Base-by-base conservation (phyloP, 495 filamentous ascomycete genomes). In the Aspergillus mulundensis region DNA sequence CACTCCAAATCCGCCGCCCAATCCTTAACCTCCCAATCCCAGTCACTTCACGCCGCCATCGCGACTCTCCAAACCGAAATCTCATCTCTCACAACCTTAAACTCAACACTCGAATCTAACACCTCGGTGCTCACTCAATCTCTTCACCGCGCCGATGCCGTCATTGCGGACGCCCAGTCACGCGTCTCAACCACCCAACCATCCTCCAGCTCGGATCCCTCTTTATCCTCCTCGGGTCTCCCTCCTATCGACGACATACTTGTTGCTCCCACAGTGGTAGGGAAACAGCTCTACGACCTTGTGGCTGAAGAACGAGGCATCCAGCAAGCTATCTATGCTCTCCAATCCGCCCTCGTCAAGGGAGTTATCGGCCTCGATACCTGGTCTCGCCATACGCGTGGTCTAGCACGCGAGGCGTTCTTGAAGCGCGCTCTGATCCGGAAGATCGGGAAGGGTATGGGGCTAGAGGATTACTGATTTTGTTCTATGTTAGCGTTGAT, bases 191-290 rank as follows among this genome's bases (percentile, higher is more conserved):
- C 54, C 18, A 28, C 61, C 7, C 49, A 55, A 6, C 46, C 52
- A 14, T 51, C 73, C 24, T 72, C 77, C 5, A 74, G 68, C 49
- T 51, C 69, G n/a, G 59, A 63, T 11, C 57, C 76, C 23, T 61
- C 76, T 20, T 61, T 73, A 34, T 25, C 55, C n/a, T 11, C 71
- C 45, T 58, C 66, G 4, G 77, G 74, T n/a, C 71, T 83, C 0
- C 87, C 87, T 0, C 77, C 80, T 20, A 86, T 97, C 44, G 94
- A 98, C 72, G 89, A 95, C 25, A 77, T 97, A 30, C 78, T 98
- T 10, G 90, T 97, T n/a, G 91, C 92, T 6, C 90, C 91, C 1
- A 95, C 91, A 0, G 88, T 97, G 3, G 92, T 96, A 19, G 91
- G 87, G 7, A 89, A 88, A 61, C 94, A 98, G 78, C 73, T 98